phyloP scores from a whole-genome alignment of 345 rosid genomes.

The Ceriops tagal region DNA sequence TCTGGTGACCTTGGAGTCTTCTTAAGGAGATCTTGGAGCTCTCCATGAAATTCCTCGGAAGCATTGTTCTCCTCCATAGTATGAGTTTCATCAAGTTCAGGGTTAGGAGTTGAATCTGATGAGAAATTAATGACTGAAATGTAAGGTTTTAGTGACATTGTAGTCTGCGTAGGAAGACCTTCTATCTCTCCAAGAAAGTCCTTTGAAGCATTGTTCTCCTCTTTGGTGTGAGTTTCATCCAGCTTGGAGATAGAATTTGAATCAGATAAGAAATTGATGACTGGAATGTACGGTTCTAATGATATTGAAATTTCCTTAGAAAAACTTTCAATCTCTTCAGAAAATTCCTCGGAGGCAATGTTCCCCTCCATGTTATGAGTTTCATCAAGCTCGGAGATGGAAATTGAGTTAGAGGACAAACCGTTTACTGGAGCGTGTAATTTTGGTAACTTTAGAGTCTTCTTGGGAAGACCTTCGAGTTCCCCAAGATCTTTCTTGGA shows the following conservation, averaged over 20 bases:
- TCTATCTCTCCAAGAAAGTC: too few species aligned
- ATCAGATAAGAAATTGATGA: too few species aligned
- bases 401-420: slow-evolving; percentile 5
- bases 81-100: neutral
- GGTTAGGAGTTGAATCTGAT: too few species aligned
- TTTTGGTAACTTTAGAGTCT: too few species aligned
- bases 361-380: slow-evolving; percentile 1
- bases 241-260: too few species aligned
- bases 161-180: too few species aligned
- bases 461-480: too few species aligned
- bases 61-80: neutral
- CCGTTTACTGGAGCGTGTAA: neutral
- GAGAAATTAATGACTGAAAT: too few species aligned
- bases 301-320: slow-evolving; percentile 5
- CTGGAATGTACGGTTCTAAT: neutral
- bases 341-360: neutral
- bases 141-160: too few species aligned
- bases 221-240: too few species aligned
- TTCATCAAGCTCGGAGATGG: neutral
- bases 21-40: too few species aligned
- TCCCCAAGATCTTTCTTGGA: neutral
- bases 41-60: neutral
- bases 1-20: too few species aligned
- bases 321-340: neutral
- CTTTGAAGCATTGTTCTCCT: neutral